Base-by-base conservation (phyloP, 164 flowering plant genomes). In the Piper longum region DNA sequence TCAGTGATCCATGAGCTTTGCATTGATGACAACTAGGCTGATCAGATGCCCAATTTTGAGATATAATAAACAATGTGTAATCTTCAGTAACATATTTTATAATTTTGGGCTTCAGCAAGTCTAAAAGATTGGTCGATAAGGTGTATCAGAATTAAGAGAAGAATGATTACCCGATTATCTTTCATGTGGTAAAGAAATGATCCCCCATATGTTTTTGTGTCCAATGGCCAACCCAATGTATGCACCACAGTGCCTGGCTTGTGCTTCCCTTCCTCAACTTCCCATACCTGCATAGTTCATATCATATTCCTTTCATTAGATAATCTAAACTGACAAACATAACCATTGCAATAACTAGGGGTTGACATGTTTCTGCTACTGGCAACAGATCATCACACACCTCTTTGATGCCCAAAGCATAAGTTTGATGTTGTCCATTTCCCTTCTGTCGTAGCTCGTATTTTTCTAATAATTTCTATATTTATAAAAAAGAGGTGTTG, bases 351-450 rank as follows among this genome's bases (percentile, higher is more conserved):
- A 26, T 1, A 1, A 26, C 36, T 26, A 26, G 36, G 36, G 36
- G 1, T 26, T 26, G 36, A 26, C 36, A 26, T 26, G 36, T 26
- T 1, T 26, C 36, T 26, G 36, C 36, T 26, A 26, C 36, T 18
- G 17, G 13, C 44, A 36, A 54, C 4, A 45, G 41, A 41, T n/a
- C 14, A 7, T 11, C 16, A 44, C 7, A 61, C 67, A 85, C 99
- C 96, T 93, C 97, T 79, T 93, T 93, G 63, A 90, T 88, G 58
- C 99, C 97, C 61, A 93, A 71, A 63, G 97, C 99, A 82, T 90
- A 93, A 42, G 99, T 93, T 72, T 90, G 99, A 80, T 90, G 96
- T 62, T 93, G 95, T 44, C 85, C 91, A 56, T 79, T 67, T 57
- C 68, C 84, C 74, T 84, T 84, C 70, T 82, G 86, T 67, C 97